These are phyloP conservation scores for Puccinia triticina DNA, from an alignment of 1,284 basidiomycete genomes.

Conservation along the genomic window DNA sequence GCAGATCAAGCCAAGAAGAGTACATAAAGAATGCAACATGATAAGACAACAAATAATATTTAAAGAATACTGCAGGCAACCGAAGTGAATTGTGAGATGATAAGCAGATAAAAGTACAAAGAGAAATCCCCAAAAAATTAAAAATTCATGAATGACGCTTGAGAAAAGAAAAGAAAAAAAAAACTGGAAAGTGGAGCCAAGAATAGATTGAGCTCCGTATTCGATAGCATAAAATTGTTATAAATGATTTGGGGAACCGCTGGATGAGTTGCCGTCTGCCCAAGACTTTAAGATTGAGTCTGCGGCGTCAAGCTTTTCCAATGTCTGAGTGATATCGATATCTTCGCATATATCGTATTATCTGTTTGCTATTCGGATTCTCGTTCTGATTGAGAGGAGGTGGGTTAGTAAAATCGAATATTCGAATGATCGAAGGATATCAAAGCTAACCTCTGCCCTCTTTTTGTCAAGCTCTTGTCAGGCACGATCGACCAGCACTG, in stretches of 20 bases:
- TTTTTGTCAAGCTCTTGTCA: conserved; percentile 73
- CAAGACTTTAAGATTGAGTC: conserved; percentile 20
- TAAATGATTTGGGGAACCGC: background rate
- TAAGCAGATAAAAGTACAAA: too few relatives aligned
- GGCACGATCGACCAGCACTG: conserved; percentile 82
- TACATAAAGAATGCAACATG: too few relatives aligned
- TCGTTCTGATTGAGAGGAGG: conserved; percentile 31
- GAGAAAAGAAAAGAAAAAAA: too few relatives aligned
- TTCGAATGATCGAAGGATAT: conserved; percentile 39
- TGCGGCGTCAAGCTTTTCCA: conserved; percentile 28
- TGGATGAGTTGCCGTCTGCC: conserved; percentile 16
- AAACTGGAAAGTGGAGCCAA: background rate
- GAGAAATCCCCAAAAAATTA: too few relatives aligned
- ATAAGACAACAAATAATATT: too few relatives aligned
- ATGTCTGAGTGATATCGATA: conserved; percentile 35
- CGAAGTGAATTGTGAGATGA: too few relatives aligned
- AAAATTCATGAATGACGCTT: too few relatives aligned
- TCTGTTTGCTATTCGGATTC: conserved; percentile 29
- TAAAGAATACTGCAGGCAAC: too few relatives aligned
- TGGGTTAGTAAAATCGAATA: conserved; percentile 34
- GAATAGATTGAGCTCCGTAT: conserved; percentile 8
- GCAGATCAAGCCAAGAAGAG: too few relatives aligned
- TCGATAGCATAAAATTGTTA: background rate
- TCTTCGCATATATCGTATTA: conserved; percentile 34
- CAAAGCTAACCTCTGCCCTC: conserved; percentile 72